Conservation (phyloP, 2,329 filamentous ascomycete species). For the Xylaria sp. region DNA sequence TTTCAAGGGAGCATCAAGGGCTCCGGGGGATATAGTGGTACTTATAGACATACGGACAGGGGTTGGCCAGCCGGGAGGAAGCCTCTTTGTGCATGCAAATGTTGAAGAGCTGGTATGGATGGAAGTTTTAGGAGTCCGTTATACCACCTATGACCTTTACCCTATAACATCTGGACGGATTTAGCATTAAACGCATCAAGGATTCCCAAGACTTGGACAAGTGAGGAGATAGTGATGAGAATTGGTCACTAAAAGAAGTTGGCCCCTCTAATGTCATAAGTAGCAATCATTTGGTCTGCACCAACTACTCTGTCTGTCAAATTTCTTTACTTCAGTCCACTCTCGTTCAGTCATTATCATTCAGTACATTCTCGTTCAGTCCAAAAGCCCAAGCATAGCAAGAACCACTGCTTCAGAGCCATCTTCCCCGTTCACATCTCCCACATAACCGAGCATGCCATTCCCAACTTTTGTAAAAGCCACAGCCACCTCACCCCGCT, state of each 20-base stretch:
- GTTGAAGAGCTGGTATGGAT: too few species aligned
- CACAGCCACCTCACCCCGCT: conserved; percentile 37
- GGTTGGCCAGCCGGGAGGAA: too few species aligned
- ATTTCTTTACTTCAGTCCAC: conserved; percentile 9
- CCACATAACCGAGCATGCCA: conserved; percentile 46
- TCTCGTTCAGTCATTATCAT: conserved; percentile 24
- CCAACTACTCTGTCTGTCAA: background rate
- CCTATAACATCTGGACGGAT: too few species aligned
- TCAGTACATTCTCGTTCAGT: conserved; percentile 22
- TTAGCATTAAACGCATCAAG: background rate
- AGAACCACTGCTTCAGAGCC: conserved; percentile 38
- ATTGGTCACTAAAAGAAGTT: background rate
- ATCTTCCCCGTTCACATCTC: conserved; percentile 45
- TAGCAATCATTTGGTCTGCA: conserved; percentile 18
- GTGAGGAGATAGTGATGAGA: background rate
- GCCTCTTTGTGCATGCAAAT: too few species aligned
- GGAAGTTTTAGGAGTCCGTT: too few species aligned
- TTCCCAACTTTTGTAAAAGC: conserved; percentile 42
- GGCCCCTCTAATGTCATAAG: background rate
- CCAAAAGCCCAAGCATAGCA: conserved; percentile 45
- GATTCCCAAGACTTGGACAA: background rate
- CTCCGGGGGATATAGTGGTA: too few species aligned
- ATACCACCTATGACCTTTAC: too few species aligned
- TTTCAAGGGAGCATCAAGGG: too few species aligned
- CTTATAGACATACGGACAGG: too few species aligned